Percentiles rank a stretch among this genome's conserved stretches.
Conservation (phyloP, 306 rosid genomes). For the Rubus idaeus region DNA sequence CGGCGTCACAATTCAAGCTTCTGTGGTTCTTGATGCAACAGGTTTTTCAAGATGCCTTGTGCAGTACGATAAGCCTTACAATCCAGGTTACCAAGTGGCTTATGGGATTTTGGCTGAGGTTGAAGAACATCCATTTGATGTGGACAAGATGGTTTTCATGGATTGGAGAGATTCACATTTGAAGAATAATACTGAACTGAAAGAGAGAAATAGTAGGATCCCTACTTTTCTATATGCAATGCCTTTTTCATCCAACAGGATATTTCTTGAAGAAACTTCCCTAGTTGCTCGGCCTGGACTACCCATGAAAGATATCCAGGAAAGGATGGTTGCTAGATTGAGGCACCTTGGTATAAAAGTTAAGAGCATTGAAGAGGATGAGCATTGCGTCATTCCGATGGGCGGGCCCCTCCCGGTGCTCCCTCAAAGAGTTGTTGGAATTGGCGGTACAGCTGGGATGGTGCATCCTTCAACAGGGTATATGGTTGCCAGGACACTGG, state of each 20-base stretch:
- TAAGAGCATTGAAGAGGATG: conserved; percentile 95
- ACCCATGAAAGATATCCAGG: conserved; percentile 79
- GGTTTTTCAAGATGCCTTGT: conserved; percentile 94
- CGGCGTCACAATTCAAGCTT: conserved; percentile 85
- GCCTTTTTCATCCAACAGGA: conserved; percentile 85
- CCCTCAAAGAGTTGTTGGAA: conserved; percentile 92
- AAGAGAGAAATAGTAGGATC: conserved; percentile 71
- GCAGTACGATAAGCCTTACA: conserved; percentile 86
- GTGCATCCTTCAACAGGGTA: conserved; percentile 99
- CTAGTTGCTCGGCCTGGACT: conserved; percentile 94
- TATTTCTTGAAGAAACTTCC: conserved; percentile 96
- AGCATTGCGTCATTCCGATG: conserved; percentile 95
- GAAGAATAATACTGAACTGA: conserved; percentile 43
- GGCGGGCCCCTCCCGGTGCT: conserved; percentile 96
- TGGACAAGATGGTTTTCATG: conserved; percentile 96
- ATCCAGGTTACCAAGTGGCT: conserved; percentile 98
- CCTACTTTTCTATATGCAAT: conserved; percentile 97
- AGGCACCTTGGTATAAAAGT: conserved; percentile 83
- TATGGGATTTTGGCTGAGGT: conserved; percentile 98
- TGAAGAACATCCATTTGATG: conserved; percentile 84
- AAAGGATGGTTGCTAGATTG: conserved; percentile 87
- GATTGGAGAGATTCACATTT: conserved; percentile 98
- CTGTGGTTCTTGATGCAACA: conserved; percentile 95
- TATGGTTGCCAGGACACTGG: conserved; percentile 97
- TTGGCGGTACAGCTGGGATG: conserved; percentile 99